These are phyloP conservation scores for Wallemia mellicola DNA, from an alignment of 1,284 basidiomycete species.

Conservation along the genomic window DNA sequence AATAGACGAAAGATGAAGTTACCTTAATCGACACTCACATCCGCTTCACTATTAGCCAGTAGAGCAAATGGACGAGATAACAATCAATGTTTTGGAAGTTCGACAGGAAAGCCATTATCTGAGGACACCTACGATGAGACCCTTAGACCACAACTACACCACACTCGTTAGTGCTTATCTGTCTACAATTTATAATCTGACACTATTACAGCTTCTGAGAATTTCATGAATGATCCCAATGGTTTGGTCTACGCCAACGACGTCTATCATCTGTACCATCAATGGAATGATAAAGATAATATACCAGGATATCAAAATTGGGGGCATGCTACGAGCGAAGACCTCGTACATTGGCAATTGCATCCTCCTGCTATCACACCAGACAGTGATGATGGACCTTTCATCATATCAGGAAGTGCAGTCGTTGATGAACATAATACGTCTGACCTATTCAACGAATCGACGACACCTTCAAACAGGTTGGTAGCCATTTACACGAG, in stretches of 20 bases:
- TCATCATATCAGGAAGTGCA: slow-evolving; percentile 16
- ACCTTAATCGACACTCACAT: not conserved
- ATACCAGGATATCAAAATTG: slow-evolving; percentile 19
- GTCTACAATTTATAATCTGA: not conserved
- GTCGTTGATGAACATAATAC: slow-evolving; percentile 19
- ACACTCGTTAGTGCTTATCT: not conserved
- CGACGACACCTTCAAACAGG: slow-evolving; percentile 9
- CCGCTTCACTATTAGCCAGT: not conserved
- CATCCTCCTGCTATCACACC: slow-evolving; percentile 14
- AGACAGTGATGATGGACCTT: slow-evolving; percentile 5
- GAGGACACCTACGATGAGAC: not conserved
- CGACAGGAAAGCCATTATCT: not conserved
- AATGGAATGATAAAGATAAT: slow-evolving; percentile 16
- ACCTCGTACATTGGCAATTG: slow-evolving; percentile 19
- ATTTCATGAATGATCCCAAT: slow-evolving; percentile 20
- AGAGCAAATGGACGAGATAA: too few relatives aligned
- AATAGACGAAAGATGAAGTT: too few relatives aligned
- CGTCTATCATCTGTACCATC: slow-evolving; percentile 19
- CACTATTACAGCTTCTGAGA: slow-evolving; percentile 6
- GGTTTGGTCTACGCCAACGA: slow-evolving; percentile 15
- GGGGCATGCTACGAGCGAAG: slow-evolving; percentile 18
- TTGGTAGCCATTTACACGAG: slow-evolving; percentile 20
- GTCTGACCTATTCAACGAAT: slow-evolving; percentile 17
- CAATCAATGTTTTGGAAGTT: not conserved
- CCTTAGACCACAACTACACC: not conserved